phyloP scores from a whole-genome alignment of 805 yeast genomes.

The Teunomyces pallodes region DNA sequence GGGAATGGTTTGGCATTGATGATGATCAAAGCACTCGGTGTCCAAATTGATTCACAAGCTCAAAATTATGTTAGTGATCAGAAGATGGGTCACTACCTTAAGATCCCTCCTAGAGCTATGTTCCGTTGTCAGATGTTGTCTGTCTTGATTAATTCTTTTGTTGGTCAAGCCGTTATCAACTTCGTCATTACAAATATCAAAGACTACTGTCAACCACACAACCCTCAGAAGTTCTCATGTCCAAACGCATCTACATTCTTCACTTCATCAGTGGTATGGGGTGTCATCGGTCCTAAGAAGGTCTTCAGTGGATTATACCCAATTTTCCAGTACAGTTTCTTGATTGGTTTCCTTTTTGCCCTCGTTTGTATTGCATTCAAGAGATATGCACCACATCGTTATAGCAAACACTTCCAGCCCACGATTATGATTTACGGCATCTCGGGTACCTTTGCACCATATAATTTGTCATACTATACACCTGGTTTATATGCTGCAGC shows the following conservation, averaged over 20 bases:
- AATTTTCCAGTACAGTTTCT: conserved; percentile 28
- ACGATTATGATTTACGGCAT: conserved; percentile 28
- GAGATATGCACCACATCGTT: conserved; percentile 13
- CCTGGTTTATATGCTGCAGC: conserved; percentile 19
- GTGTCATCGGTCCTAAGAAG: conserved; percentile 50
- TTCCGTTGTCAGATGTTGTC: conserved; percentile 27
- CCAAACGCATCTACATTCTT: conserved; percentile 34
- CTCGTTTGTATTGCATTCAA: conserved; percentile 15
- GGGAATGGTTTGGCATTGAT: conserved; percentile 24
- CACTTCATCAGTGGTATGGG: conserved; percentile 63
- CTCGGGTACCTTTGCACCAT: conserved; percentile 26
- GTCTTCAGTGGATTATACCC: conserved; percentile 31
- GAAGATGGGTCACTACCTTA: conserved; percentile 27
- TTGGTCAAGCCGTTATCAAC: conserved; percentile 27
- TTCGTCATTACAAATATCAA: conserved; percentile 30
- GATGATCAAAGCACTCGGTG: conserved; percentile 22
- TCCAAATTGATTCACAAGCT: conserved; percentile 28
- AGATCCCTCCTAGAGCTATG: conserved; percentile 20
- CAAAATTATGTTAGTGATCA: conserved; percentile 34
- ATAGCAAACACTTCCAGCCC: conserved; percentile 29
- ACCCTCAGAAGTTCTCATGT: conserved; percentile 43
- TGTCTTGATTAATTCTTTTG: conserved; percentile 21
- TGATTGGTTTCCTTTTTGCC: conserved; percentile 29
- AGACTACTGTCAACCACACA: conserved; percentile 40
- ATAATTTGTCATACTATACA: conserved; percentile 27